phyloP scores from a whole-genome alignment of 108 stramenopile genomes.

The Conticribra weissflogii region DNA sequence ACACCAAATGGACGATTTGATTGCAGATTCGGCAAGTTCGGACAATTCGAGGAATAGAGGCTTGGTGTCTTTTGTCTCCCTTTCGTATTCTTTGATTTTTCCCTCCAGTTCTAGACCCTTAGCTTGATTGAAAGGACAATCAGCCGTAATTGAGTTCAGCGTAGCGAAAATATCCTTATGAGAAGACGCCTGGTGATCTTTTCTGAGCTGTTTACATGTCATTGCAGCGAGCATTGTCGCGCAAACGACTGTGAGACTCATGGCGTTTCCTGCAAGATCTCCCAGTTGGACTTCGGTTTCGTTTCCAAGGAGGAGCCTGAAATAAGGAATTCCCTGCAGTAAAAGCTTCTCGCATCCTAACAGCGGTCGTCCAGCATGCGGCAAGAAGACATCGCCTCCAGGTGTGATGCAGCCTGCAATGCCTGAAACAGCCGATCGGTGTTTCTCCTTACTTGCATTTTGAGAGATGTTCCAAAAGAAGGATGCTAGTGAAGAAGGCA shows the following conservation, averaged over 20 bases:
- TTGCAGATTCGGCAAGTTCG: constrained; percentile 43
- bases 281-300: constrained; percentile 83
- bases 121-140: neutral
- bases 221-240: constrained; percentile 74
- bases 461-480: constrained; percentile 83
- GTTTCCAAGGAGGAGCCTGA: constrained; percentile 64
- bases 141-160: constrained; percentile 15
- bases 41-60: constrained; percentile 41
- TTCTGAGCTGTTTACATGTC: constrained; percentile 57
- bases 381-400: constrained; percentile 75
- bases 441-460: constrained; percentile 68
- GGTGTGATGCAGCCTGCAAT: constrained; percentile 78
- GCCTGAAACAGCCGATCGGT: constrained; percentile 57
- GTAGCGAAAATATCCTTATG: constrained; percentile 17
- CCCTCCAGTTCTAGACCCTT: neutral
- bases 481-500: constrained; percentile 16
- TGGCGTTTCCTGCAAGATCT: constrained; percentile 86
- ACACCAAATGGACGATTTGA: constrained; percentile 65
- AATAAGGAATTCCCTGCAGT: constrained; percentile 81
- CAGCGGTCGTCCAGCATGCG: constrained; percentile 65
- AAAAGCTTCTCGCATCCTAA: constrained; percentile 80
- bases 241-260: constrained; percentile 74
- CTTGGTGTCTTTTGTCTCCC: constrained; percentile 22
- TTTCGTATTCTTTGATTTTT: neutral
- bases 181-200: constrained; percentile 26